phyloP scores from a whole-genome alignment of 2,329 filamentous ascomycete genomes.

The Aspergillus brunneoviolaceus region DNA sequence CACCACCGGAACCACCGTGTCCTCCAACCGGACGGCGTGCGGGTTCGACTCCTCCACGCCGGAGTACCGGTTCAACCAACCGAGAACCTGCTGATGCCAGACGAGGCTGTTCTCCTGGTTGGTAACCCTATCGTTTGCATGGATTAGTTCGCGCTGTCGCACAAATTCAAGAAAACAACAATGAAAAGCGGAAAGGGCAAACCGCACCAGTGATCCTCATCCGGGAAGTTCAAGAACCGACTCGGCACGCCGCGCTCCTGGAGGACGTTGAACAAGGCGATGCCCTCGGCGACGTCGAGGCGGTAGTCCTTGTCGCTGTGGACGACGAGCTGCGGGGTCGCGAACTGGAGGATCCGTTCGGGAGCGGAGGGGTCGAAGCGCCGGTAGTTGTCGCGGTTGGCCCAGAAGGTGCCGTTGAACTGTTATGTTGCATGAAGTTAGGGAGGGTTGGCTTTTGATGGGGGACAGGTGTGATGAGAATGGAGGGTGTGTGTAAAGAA shows the following conservation, averaged over 20 bases:
- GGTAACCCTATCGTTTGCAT: constrained; percentile 58
- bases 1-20: constrained; percentile 36
- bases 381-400: constrained; percentile 61
- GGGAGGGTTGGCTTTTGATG: background rate
- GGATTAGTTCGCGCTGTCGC: background rate
- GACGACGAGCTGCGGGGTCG: constrained; percentile 78
- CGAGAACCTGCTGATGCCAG: constrained; percentile 81
- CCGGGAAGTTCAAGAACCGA: constrained; percentile 74
- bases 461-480: background rate
- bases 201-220: constrained; percentile 61
- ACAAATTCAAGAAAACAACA: background rate
- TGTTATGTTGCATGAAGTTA: constrained; percentile 12
- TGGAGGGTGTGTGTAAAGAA: background rate
- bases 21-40: constrained; percentile 32
- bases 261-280: constrained; percentile 77
- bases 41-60: constrained; percentile 32
- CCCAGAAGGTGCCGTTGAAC: constrained; percentile 52
- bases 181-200: background rate
- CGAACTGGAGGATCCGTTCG: constrained; percentile 64
- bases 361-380: constrained; percentile 65
- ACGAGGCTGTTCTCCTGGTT: constrained; percentile 86
- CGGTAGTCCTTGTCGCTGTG: constrained; percentile 85
- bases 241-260: constrained; percentile 73
- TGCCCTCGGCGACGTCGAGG: constrained; percentile 75
- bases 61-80: constrained; percentile 63